Evolutionary conservation across 2,329 filamentous ascomycete species (phyloP).

Genomic region (Aspergillus arachidicola): DNA sequence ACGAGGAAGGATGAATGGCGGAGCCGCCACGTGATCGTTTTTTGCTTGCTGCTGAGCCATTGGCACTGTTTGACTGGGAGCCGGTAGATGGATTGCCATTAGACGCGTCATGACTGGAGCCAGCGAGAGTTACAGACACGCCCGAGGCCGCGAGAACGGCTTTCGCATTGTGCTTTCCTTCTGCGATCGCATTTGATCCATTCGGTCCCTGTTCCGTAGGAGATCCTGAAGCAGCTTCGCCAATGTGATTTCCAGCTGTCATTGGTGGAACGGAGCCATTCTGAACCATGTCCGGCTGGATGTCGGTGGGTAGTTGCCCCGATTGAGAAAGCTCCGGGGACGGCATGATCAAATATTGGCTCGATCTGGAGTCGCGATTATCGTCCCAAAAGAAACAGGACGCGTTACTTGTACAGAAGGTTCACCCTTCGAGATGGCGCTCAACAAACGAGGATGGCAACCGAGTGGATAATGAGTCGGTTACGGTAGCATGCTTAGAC

Average conservation of each 20-base stretch:
- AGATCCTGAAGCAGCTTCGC: slow-evolving; percentile 24
- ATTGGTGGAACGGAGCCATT: slow-evolving; percentile 29
- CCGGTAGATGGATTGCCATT: slow-evolving; percentile 29
- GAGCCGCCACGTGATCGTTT: slow-evolving; percentile 65
- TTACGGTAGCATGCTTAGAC: slow-evolving; percentile 38
- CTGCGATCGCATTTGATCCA: slow-evolving; percentile 52
- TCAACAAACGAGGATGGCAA: slow-evolving; percentile 28
- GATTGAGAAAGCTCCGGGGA: slow-evolving; percentile 36
- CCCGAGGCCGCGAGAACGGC: slow-evolving; percentile 59
- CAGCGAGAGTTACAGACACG: slow-evolving; percentile 29
- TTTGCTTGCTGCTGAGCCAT: slow-evolving; percentile 54
- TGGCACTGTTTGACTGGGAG: slow-evolving; percentile 43
- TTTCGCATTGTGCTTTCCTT: slow-evolving; percentile 64
- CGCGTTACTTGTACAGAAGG: slow-evolving; percentile 26
- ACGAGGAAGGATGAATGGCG: slow-evolving; percentile 48
- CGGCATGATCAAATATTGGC: slow-evolving; percentile 32
- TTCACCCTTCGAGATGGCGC: slow-evolving; percentile 23
- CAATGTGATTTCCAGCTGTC: slow-evolving; percentile 22
- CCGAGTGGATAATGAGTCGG: slow-evolving; percentile 9
- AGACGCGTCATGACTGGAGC: slow-evolving; percentile 33
- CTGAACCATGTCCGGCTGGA: slow-evolving; percentile 25
- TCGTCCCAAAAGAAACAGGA: slow-evolving; percentile 11
- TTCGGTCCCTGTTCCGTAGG: slow-evolving; percentile 29
- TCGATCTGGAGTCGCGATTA: neutral
- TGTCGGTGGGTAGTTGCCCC: slow-evolving; percentile 27